These are phyloP conservation scores for Solanum neorickii DNA, from an alignment of 257 asterid species.

Conservation along the genomic window DNA sequence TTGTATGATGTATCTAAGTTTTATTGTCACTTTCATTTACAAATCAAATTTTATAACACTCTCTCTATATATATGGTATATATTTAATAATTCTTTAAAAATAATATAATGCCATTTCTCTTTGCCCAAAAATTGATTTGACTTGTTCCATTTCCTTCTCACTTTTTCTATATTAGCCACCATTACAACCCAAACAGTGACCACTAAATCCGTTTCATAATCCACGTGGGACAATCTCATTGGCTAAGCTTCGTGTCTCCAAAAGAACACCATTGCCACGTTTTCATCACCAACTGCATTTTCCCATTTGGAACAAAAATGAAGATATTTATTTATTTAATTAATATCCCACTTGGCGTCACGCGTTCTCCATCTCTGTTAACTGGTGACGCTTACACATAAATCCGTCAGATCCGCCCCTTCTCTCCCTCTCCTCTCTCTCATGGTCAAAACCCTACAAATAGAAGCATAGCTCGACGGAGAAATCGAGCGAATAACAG, in stretches of 20 bases:
- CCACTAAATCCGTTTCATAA: neutral
- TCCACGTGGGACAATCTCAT: neutral
- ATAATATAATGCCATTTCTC: neutral
- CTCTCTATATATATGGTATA: too few species aligned
- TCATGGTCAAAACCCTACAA: neutral
- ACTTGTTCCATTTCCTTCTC: neutral
- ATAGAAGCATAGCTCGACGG: neutral
- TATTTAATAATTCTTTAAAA: too few species aligned
- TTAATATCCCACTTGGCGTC: neutral
- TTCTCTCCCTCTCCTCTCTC: neutral
- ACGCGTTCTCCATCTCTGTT: neutral
- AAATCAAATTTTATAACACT: neutral
- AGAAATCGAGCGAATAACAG: neutral
- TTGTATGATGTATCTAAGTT: neutral
- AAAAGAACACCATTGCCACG: neutral
- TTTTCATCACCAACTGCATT: neutral
- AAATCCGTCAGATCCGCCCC: neutral
- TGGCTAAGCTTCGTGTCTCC: neutral
- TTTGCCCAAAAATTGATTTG: neutral
- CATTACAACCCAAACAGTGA: neutral
- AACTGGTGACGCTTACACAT: neutral
- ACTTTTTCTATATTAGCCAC: neutral
- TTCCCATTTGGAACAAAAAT: neutral
- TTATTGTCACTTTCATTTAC: neutral
- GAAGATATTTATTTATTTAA: neutral